These are phyloP conservation scores for Zoysia japonica DNA, from an alignment of 176 grass and related monocot genomes.

Conservation along the genomic window DNA sequence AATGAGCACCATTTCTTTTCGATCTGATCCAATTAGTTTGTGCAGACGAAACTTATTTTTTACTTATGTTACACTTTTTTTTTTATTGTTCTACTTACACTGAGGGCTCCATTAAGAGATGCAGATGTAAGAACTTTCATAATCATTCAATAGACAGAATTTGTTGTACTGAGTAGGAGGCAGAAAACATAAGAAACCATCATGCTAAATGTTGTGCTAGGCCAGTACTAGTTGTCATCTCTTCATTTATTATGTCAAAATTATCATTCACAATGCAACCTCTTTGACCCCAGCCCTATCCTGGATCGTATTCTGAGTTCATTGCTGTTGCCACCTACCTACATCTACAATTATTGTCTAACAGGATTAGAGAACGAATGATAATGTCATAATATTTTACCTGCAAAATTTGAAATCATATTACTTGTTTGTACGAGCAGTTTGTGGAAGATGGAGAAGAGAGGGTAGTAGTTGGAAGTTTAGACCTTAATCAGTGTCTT, in stretches of 20 bases:
- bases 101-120: not conserved
- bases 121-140: not conserved
- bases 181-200: slow-evolving; percentile 9
- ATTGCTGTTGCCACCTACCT: not conserved
- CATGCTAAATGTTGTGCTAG: not conserved
- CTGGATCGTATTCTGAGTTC: not conserved
- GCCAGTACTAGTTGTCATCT: not conserved
- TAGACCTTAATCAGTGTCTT: slow-evolving; percentile 91
- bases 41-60: not conserved
- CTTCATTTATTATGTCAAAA: slow-evolving; percentile 18
- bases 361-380: not conserved
- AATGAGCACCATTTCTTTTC: not conserved
- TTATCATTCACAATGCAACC: not conserved
- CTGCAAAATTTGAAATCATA: not conserved
- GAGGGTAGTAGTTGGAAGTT: slow-evolving; percentile 76
- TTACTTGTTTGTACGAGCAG: slow-evolving; percentile 51
- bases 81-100: not conserved
- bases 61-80: not conserved
- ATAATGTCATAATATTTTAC: not conserved
- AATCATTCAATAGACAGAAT: not conserved
- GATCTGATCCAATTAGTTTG: not conserved
- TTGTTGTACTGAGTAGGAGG: not conserved
- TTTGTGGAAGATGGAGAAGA: slow-evolving; percentile 78
- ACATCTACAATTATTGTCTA: slow-evolving; percentile 3
- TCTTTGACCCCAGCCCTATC: not conserved